Percentiles rank a stretch among this genome's conserved stretches.
Conservation (phyloP, 2,329 filamentous ascomycete species). For the Coniochaeta sp. region DNA sequence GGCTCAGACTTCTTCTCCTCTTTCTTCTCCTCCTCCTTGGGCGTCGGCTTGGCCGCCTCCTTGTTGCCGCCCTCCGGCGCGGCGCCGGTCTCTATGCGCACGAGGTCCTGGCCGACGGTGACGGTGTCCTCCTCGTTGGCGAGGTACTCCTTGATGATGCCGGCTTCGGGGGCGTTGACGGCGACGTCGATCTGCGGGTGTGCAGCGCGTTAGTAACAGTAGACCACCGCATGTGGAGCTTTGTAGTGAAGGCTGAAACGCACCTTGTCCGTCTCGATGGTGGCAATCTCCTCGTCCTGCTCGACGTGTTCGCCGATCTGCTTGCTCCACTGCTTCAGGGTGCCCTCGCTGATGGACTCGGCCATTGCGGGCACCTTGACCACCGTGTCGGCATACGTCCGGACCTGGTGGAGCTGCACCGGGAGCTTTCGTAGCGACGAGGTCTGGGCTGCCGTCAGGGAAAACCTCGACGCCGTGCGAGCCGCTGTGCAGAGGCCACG, state of each 20-base stretch:
- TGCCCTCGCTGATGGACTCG: constrained; percentile 96
- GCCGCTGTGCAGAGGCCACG: constrained; percentile 16
- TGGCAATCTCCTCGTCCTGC: constrained; percentile 94
- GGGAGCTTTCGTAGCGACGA: constrained; percentile 31
- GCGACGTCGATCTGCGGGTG: constrained; percentile 80
- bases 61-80: constrained; percentile 50
- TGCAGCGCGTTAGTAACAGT: constrained; percentile 1
- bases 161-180: constrained; percentile 87
- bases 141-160: constrained; percentile 85
- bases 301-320: constrained; percentile 89
- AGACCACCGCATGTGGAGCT: too few species aligned
- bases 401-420: constrained; percentile 47
- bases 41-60: constrained; percentile 45
- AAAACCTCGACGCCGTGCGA: constrained; percentile 9
- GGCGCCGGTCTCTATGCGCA: constrained; percentile 76
- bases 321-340: constrained; percentile 91
- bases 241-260: constrained; percentile 13
- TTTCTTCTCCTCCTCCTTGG: constrained; percentile 30
- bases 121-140: constrained; percentile 95
- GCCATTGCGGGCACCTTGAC: constrained; percentile 98
- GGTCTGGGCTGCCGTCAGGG: background rate
- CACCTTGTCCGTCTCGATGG: constrained; percentile 99
- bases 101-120: constrained; percentile 83
- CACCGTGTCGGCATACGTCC: constrained; percentile 68
- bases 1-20: constrained; percentile 30